Percentiles rank a stretch among this genome's conserved stretches.
Evolutionary conservation across 345 rosid genomes (phyloP).

Genomic region (Psidium friedrichsthalianum): DNA sequence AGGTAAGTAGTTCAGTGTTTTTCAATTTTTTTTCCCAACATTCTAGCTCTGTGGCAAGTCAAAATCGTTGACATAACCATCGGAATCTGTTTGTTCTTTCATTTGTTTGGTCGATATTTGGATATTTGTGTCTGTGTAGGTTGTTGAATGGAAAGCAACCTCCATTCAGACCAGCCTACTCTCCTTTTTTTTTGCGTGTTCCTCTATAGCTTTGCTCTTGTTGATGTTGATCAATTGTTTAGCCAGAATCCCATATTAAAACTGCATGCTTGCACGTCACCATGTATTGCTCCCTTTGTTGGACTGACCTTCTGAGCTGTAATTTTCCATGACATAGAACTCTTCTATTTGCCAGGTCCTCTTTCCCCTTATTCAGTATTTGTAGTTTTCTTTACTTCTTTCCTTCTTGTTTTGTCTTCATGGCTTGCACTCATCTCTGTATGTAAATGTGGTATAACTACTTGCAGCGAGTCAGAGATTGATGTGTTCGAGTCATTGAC

Average conservation of each 20-base stretch:
- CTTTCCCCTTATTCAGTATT: neutral
- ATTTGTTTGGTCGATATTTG: neutral
- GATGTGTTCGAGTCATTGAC: slow-evolving; percentile 84
- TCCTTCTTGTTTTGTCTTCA: neutral
- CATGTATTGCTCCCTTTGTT: neutral
- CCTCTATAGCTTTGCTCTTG: neutral
- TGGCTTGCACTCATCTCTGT: neutral
- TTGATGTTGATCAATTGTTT: neutral
- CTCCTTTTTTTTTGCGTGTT: neutral
- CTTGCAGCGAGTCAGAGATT: slow-evolving; percentile 76
- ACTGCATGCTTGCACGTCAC: neutral
- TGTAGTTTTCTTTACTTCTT: neutral
- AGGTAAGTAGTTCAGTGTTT: neutral
- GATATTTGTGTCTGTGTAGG: neutral
- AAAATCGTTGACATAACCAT: neutral
- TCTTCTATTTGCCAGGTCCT: neutral
- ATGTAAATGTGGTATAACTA: neutral
- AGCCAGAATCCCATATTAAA: neutral
- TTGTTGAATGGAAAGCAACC: neutral
- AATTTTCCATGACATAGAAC: neutral
- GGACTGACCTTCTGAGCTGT: neutral
- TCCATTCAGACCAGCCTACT: neutral
- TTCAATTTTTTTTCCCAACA: neutral
- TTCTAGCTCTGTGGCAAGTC: neutral
- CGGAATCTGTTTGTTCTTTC: neutral